Conservation (phyloP, 1,139 yeast genomes). For the Yamadazyma blattariae region DNA sequence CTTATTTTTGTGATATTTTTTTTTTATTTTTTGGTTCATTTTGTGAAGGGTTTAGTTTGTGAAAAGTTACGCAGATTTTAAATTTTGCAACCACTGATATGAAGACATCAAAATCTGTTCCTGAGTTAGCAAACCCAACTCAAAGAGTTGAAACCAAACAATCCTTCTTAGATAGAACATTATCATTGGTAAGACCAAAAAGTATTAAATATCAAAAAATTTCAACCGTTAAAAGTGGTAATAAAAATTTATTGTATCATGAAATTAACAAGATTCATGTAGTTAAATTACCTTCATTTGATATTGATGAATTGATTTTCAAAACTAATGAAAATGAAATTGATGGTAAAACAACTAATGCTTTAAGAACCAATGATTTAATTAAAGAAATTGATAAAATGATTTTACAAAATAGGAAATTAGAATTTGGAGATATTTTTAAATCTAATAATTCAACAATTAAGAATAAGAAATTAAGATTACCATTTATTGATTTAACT, state of each 20-base stretch:
- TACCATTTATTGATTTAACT: background rate
- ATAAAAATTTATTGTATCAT: background rate
- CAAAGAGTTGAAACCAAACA: too few relatives aligned
- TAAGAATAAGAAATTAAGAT: too few relatives aligned
- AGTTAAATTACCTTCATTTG: slow-evolving; percentile 9
- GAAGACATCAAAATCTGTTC: too few relatives aligned
- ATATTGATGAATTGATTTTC: slow-evolving; percentile 6
- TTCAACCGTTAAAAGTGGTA: too few relatives aligned
- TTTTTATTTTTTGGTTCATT: too few relatives aligned
- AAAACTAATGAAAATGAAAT: slow-evolving; percentile 2
- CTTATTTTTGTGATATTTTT: too few relatives aligned
- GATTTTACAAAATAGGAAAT: slow-evolving; percentile 6
- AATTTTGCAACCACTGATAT: too few relatives aligned
- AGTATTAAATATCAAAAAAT: background rate
- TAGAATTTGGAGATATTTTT: slow-evolving; percentile 1
- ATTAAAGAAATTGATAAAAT: slow-evolving; percentile 5
- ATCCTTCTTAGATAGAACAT: background rate
- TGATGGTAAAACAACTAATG: too few relatives aligned
- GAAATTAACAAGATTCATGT: background rate
- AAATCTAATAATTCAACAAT: background rate
- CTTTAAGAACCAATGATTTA: background rate
- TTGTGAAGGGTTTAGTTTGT: too few relatives aligned
- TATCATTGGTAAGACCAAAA: background rate
- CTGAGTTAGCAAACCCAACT: too few relatives aligned
- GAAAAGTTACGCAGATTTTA: too few relatives aligned